Evolutionary conservation across 148 eudicot genomes (phyloP).

Genomic region (Chenopodium formosanum): DNA sequence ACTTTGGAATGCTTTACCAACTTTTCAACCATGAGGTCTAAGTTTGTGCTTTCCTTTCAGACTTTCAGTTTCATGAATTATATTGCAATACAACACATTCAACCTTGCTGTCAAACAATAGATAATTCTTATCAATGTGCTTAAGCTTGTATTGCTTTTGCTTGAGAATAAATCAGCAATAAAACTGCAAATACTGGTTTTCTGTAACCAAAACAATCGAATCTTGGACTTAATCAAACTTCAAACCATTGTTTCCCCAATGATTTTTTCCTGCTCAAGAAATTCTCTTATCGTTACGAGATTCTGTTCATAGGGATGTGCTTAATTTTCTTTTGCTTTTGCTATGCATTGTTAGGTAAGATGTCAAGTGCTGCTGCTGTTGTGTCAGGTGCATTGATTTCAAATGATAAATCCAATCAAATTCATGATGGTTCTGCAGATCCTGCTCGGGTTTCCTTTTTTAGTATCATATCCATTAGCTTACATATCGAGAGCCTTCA

Average conservation of each 20-base stretch:
- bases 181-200: neutral
- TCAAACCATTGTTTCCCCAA: neutral
- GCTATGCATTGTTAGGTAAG: slow-evolving; percentile 43
- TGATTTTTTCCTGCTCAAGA: neutral
- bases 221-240: neutral
- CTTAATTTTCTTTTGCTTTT: slow-evolving; percentile 12
- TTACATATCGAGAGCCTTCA: slow-evolving; percentile 85
- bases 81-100: neutral
- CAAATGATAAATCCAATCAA: slow-evolving; percentile 29
- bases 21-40: neutral
- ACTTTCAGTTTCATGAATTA: neutral
- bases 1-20: neutral
- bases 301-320: neutral
- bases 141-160: neutral
- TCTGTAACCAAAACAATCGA: neutral
- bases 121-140: neutral
- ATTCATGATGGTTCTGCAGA: slow-evolving; percentile 63
- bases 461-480: slow-evolving; percentile 63
- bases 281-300: neutral
- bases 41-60: neutral
- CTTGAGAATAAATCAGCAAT: neutral
- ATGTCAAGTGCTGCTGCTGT: slow-evolving; percentile 32
- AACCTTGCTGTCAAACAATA: neutral
- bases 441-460: slow-evolving; percentile 84
- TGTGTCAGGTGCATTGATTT: slow-evolving; percentile 32